A percentile compares a stretch with the other conserved stretches of the same genome.
Evolutionary conservation across 164 flowering plant genomes (phyloP).

Genomic region (Vitis amurensis): DNA sequence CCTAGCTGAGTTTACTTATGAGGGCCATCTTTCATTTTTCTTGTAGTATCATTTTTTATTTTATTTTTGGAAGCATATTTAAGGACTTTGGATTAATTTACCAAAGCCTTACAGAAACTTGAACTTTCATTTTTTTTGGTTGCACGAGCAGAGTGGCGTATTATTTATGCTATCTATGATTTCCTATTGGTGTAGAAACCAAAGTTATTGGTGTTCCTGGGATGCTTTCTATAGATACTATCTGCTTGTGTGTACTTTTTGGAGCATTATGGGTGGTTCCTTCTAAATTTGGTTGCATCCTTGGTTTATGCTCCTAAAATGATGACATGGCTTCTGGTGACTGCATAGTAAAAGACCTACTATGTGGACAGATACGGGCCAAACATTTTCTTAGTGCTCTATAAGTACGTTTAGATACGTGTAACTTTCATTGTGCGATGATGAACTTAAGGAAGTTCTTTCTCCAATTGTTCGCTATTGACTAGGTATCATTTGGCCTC

Average conservation of each 20-base stretch:
- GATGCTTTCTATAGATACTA: background rate
- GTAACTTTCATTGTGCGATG: too few relatives aligned
- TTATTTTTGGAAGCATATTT: too few relatives aligned
- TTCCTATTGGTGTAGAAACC: background rate
- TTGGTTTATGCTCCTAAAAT: conserved; percentile 70
- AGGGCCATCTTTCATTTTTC: too few relatives aligned
- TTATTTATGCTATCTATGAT: background rate
- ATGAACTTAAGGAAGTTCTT: background rate
- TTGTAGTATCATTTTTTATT: too few relatives aligned
- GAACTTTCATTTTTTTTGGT: too few relatives aligned
- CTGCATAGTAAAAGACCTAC: conserved; percentile 55
- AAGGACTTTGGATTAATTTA: too few relatives aligned
- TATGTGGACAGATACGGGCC: conserved; percentile 96
- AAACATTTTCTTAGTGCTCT: conserved; percentile 25
- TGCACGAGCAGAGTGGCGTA: too few relatives aligned
- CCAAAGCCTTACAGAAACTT: too few relatives aligned
- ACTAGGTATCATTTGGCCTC: background rate
- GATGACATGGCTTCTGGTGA: conserved; percentile 70
- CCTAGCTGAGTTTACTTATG: too few relatives aligned
- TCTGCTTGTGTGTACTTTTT: conserved; percentile 15
- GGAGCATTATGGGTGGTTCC: conserved; percentile 66
- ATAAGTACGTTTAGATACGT: too few relatives aligned
- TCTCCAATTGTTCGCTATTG: background rate
- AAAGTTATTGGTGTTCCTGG: background rate
- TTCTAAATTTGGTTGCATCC: conserved; percentile 54